Percentiles rank a stretch among this genome's conserved stretches.
Evolutionary conservation across 192 early-diverging fungal species (phyloP).

Genomic region (Kappamyces sp.): DNA sequence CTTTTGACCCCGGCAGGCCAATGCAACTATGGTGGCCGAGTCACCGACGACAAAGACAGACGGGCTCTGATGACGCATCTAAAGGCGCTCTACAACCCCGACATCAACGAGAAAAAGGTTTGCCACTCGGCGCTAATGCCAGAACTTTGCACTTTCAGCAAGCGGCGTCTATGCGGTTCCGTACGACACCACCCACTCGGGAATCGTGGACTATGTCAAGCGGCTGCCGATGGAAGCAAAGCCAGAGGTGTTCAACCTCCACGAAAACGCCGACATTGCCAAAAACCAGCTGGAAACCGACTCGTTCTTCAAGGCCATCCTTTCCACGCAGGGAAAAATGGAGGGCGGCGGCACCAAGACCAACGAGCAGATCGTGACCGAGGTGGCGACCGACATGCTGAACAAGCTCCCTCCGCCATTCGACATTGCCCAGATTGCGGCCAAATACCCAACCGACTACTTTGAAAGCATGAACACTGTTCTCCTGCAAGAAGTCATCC

Average conservation of each 20-base stretch:
- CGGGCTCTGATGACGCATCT: constrained; percentile 43
- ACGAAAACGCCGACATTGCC: constrained; percentile 60
- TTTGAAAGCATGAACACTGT: constrained; percentile 61
- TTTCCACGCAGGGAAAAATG: constrained; percentile 42
- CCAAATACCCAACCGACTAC: constrained; percentile 56
- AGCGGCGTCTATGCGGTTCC: constrained; percentile 49
- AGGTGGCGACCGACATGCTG: constrained; percentile 53
- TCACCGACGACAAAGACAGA: constrained; percentile 60
- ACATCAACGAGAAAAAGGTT: constrained; percentile 15
- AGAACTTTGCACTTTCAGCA: constrained; percentile 38
- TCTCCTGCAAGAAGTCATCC: constrained; percentile 52
- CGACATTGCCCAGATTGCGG: constrained; percentile 33
- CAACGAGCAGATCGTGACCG: constrained; percentile 49
- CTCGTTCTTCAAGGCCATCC: constrained; percentile 47
- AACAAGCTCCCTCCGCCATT: constrained; percentile 41
- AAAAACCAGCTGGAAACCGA: constrained; percentile 58
- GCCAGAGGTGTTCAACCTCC: constrained; percentile 55
- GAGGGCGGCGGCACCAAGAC: constrained; percentile 39
- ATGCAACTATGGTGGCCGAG: constrained; percentile 57
- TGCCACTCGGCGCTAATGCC: background rate
- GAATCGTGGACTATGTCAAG: constrained; percentile 45
- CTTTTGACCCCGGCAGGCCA: constrained; percentile 30
- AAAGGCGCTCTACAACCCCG: constrained; percentile 42
- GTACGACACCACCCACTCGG: constrained; percentile 28
- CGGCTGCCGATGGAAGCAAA: constrained; percentile 47